Evolutionary conservation across 768 basidiomycete species (phyloP), one percentile per base, ranked within the genome.

Genomic region (Amanita thiersii): DNA sequence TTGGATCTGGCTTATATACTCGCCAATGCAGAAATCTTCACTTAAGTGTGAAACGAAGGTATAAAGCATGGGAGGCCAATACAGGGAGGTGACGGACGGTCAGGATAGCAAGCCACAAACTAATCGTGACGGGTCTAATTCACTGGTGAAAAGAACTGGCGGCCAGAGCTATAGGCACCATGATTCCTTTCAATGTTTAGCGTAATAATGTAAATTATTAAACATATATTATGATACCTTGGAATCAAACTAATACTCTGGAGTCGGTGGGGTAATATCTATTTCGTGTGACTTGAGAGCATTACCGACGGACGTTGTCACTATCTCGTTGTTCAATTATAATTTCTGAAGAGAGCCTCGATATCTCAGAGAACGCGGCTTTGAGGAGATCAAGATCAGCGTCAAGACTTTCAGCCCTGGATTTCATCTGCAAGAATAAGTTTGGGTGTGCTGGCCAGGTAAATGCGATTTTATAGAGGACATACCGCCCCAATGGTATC

Each of bases 401-500:
- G 53, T 94, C 90, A 9, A 92, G 73, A 39, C 80, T 78, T 56
- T 93, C 90, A 1, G 91, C 88, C 9, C 86, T 75, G 4, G 75
- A 72, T 59, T 90, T 93, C 81, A 94, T 90, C 90, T 91, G 49
- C 10, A 35, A n/a, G 39, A 32, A 0, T n/a, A n/a, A n/a, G n/a
- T n/a, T n/a, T n/a, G 24, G 17, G 26, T 30, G 30, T 10, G 38
- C 33, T 15, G 17, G 46, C 32, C 3, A 39, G 40, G 2, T 11
- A 19, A 7, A 39, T 15, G 12, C 19, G 23, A 15, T 30, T n/a
- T 14, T 23, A 24, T 7, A 12, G 28, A 43, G 9, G 23, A 51
- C 79, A 14, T 60, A 91, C 89, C 4, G 82, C 78, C 46, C 81
- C 79, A 49, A 96, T 94, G 6, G 92, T 94, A 52, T 91, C 87